Evolutionary conservation across 805 yeast genomes (phyloP), one percentile per base, ranked within the genome.

Genomic region (Hanseniaspora jakobsenii): DNA sequence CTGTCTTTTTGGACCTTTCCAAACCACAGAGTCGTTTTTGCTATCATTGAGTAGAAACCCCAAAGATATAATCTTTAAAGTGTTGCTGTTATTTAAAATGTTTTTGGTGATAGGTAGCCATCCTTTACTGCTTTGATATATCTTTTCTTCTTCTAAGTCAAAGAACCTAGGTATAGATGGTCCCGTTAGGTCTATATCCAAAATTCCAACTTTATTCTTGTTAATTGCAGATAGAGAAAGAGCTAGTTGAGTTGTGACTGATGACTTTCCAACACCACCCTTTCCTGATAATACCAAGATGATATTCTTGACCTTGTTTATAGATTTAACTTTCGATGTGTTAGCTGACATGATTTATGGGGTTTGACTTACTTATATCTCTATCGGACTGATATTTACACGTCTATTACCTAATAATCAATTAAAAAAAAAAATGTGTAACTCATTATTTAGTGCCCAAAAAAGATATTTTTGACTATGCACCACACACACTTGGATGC

Each of bases 1-100:
- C 0, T 96, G 87, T 58, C 93, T 91, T 62, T 89, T 86, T 2
- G 99, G 98, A 0, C 99, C 99, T 56, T 97, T 70, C 99, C 99
- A 91, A 8, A 91, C 96, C 14, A 91, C 91, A 21, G 93, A 77
- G 54, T 81, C 83, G 22, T 93, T 94, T 50, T 97, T 63, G 19
- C 46, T 42, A 55, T 84, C 79, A 21, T 80, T 78, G 6, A 91
- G 63, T 41, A 91, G 62, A 57, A 91, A 91, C 6, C 97, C 99
- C 12, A 91, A 61, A 3, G 94, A 83, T 81, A 89, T 85, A 36
- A 87, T 71, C 22, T 74, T 70, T 8, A 42, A 23, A 3, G 18
- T 27, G 21, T 24, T 35, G 8, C 19, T 28, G 3, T 29, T 35
- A 18, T 42, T 18, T 16, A 42, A 26, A 10, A 89, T 62, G 55